Evolutionary conservation across 1,284 basidiomycete genomes (phyloP).

Genomic region (Lentinula novae-zelandiae): DNA sequence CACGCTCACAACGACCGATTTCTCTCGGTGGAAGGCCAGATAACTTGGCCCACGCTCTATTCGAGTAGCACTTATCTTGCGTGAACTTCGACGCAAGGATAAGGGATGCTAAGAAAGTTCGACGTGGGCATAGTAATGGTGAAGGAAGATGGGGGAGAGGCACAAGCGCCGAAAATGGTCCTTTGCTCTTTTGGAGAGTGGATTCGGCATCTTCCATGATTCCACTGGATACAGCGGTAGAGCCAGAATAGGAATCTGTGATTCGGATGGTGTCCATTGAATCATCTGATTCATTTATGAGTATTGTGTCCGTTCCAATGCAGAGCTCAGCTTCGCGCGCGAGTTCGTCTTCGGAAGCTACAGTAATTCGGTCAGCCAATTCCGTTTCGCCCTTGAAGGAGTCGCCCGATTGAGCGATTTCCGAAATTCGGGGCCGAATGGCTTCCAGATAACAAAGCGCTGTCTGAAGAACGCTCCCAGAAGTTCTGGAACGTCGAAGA

Average conservation of each 20-base stretch:
- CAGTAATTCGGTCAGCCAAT: conserved; percentile 42
- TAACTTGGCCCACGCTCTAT: conserved; percentile 88
- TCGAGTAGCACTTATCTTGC: conserved; percentile 91
- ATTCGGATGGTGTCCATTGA: conserved; percentile 38
- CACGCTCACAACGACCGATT: conserved; percentile 77
- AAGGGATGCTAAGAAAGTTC: conserved; percentile 84
- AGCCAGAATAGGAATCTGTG: conserved; percentile 20
- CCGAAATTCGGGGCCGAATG: conserved; percentile 60
- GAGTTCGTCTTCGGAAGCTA: conserved; percentile 40
- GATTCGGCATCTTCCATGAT: conserved; percentile 4
- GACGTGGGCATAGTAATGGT: conserved; percentile 81
- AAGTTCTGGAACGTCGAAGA: conserved; percentile 69
- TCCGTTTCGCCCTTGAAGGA: conserved; percentile 36
- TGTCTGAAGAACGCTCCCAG: conserved; percentile 70
- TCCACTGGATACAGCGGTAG: conserved; percentile 4
- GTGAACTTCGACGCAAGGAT: conserved; percentile 90
- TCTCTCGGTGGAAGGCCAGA: conserved; percentile 75
- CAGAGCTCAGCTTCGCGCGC: conserved; percentile 26
- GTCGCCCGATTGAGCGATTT: conserved; percentile 42
- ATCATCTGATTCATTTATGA: conserved; percentile 19
- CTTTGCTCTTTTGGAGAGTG: conserved; percentile 18
- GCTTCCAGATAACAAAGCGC: conserved; percentile 79
- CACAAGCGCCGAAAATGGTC: conserved; percentile 26
- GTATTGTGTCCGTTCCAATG: conserved; percentile 7
- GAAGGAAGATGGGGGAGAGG: conserved; percentile 59